Evolutionary conservation across 805 yeast species (phyloP).

Genomic region (Clavispora asparagi): DNA sequence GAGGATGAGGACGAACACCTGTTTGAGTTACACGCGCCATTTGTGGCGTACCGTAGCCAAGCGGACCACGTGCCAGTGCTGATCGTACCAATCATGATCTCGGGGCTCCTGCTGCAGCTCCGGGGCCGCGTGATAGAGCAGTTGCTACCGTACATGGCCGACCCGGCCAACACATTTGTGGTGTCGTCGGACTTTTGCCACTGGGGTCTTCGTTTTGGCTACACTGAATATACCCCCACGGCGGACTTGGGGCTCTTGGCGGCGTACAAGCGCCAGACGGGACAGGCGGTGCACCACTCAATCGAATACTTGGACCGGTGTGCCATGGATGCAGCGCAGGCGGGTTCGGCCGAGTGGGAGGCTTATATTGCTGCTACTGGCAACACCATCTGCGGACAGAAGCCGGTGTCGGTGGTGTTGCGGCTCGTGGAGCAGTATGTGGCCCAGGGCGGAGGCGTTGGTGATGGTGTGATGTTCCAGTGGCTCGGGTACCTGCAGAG

Average conservation of each 20-base stretch:
- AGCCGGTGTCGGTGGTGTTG: slow-evolving; percentile 67
- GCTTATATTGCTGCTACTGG: slow-evolving; percentile 64
- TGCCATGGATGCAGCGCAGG: slow-evolving; percentile 61
- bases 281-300: slow-evolving; percentile 41
- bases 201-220: slow-evolving; percentile 59
- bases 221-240: slow-evolving; percentile 29
- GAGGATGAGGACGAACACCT: slow-evolving; percentile 86
- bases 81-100: slow-evolving; percentile 77
- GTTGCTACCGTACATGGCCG: slow-evolving; percentile 49
- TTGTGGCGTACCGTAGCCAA: slow-evolving; percentile 47
- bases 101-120: slow-evolving; percentile 47
- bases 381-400: slow-evolving; percentile 91
- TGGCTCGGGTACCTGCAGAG: slow-evolving; percentile 87
- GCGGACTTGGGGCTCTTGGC: slow-evolving; percentile 4
- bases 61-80: slow-evolving; percentile 30
- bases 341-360: slow-evolving; percentile 57
- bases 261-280: slow-evolving; percentile 29
- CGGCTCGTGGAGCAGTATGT: slow-evolving; percentile 40
- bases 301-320: slow-evolving; percentile 67
- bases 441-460: slow-evolving; percentile 10
- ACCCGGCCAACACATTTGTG: slow-evolving; percentile 61
- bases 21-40: slow-evolving; percentile 92
- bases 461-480: slow-evolving; percentile 34
- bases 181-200: slow-evolving; percentile 93
- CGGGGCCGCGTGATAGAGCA: slow-evolving; percentile 42